Conservation (phyloP, 1,284 basidiomycete species). For the Papiliotrema flavescens region DNA sequence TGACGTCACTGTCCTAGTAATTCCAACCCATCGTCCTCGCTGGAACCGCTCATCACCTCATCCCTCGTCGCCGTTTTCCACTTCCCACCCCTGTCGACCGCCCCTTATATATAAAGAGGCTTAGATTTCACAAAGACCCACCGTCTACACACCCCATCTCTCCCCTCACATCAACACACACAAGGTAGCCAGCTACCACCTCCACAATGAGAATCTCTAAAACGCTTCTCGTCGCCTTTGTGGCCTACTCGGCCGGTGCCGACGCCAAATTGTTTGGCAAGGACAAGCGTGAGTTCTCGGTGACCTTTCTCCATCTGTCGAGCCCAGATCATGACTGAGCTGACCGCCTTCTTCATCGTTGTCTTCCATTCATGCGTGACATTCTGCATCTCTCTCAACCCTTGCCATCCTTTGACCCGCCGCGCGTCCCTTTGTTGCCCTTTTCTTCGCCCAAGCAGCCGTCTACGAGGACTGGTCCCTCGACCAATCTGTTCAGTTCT, state of each 20-base stretch:
- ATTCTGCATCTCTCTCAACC: not conserved
- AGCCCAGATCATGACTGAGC: not conserved
- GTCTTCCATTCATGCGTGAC: slow-evolving; percentile 1
- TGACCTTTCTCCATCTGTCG: too few relatives aligned
- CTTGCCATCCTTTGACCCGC: not conserved
- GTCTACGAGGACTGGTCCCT: slow-evolving; percentile 63
- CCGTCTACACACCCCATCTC: not conserved
- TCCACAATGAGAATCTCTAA: slow-evolving; percentile 28
- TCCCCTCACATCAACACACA: not conserved
- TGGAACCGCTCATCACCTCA: not conserved
- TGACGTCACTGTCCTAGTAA: not conserved
- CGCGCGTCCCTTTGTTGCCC: not conserved
- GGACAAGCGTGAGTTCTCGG: slow-evolving; percentile 36
- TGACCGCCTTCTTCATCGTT: not conserved
- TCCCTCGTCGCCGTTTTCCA: not conserved
- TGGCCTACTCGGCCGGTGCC: slow-evolving; percentile 25
- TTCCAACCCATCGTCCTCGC: not conserved
- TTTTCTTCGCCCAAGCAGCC: slow-evolving; percentile 29
- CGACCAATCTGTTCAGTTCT: slow-evolving; percentile 64
- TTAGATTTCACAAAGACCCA: not conserved
- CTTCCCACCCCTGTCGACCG: not conserved
- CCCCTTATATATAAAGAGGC: not conserved
- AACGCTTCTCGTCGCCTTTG: slow-evolving; percentile 23
- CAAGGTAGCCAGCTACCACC: too few relatives aligned
- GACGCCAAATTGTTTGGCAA: slow-evolving; percentile 45